Conservation (phyloP, 352 stramenopile genomes). For the Pythium scleroteichum region DNA sequence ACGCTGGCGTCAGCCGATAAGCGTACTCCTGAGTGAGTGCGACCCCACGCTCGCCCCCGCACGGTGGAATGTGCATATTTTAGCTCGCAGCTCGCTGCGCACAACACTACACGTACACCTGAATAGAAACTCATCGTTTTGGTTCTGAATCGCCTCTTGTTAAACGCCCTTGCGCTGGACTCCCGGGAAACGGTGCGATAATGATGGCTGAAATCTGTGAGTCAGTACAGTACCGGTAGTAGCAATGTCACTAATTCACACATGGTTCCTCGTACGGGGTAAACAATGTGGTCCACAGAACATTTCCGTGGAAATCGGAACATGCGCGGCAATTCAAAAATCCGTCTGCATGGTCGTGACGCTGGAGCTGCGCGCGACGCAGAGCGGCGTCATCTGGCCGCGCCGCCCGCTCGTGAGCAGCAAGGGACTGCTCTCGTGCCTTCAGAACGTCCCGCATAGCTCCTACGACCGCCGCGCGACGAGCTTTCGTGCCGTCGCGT, state of each 20-base stretch:
- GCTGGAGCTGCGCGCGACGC: slow-evolving; percentile 63
- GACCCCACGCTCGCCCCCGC: slow-evolving; percentile 1
- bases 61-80: slow-evolving; percentile 11
- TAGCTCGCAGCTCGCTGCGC: not conserved
- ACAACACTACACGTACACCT: not conserved
- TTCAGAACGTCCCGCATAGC: slow-evolving; percentile 66
- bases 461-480: slow-evolving; percentile 55
- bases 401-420: slow-evolving; percentile 65
- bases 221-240: too few relatives aligned
- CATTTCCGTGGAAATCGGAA: slow-evolving; percentile 8
- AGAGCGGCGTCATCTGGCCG: slow-evolving; percentile 77
- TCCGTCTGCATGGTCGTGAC: slow-evolving; percentile 53
- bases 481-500: slow-evolving; percentile 62
- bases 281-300: slow-evolving; percentile 4
- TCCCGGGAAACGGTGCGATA: too few relatives aligned
- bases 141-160: not conserved
- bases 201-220: not conserved
- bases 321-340: slow-evolving; percentile 8
- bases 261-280: too few relatives aligned
- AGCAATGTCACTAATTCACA: not conserved
- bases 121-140: not conserved
- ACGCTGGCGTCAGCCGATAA: slow-evolving; percentile 5
- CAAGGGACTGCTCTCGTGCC: slow-evolving; percentile 63
- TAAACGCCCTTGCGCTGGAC: not conserved
- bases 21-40: too few relatives aligned